Percentiles rank a stretch among this genome's conserved stretches.
Evolutionary conservation across 352 stramenopile genomes (phyloP).

Genomic region (Globisporangium carolinianum): DNA sequence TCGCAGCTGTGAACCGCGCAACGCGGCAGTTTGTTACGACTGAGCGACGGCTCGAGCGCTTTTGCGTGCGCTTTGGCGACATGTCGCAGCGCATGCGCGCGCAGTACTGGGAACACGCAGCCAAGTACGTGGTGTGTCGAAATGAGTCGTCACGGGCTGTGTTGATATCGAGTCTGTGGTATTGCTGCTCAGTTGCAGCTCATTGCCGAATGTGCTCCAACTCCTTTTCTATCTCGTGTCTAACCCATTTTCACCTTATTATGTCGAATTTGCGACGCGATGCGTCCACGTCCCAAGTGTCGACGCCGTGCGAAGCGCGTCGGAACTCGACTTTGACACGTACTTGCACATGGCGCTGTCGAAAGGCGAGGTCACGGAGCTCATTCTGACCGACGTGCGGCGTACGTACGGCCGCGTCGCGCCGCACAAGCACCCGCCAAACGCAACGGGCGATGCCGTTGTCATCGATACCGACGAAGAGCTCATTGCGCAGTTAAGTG

Average conservation of each 20-base stretch:
- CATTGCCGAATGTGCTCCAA: too few species aligned
- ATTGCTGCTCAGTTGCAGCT: too few species aligned
- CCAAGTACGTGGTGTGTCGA: conserved; percentile 14
- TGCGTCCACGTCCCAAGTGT: neutral
- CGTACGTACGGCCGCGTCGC: conserved; percentile 79
- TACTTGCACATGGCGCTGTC: conserved; percentile 82
- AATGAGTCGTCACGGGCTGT: neutral
- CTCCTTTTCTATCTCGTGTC: too few species aligned
- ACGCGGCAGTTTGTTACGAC: conserved; percentile 57
- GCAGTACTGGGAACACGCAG: conserved; percentile 69
- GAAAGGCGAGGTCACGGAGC: conserved; percentile 76
- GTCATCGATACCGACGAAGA: conserved; percentile 53
- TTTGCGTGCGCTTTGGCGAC: conserved; percentile 75
- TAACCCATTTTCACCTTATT: neutral
- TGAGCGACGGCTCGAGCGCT: conserved; percentile 66
- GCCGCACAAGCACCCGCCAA: conserved; percentile 59
- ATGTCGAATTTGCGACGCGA: neutral
- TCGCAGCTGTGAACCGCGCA: conserved; percentile 47
- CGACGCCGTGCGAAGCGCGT: conserved; percentile 37
- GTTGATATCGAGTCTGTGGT: neutral
- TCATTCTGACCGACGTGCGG: conserved; percentile 79
- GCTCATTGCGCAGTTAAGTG: conserved; percentile 66
- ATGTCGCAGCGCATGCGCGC: conserved; percentile 48
- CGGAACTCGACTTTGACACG: conserved; percentile 75
- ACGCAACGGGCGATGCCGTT: conserved; percentile 38